A percentile compares a stretch with the other conserved stretches of the same genome.
Evolutionary conservation across 2,329 filamentous ascomycete genomes (phyloP).

Genomic region (Coniochaeta sp.): DNA sequence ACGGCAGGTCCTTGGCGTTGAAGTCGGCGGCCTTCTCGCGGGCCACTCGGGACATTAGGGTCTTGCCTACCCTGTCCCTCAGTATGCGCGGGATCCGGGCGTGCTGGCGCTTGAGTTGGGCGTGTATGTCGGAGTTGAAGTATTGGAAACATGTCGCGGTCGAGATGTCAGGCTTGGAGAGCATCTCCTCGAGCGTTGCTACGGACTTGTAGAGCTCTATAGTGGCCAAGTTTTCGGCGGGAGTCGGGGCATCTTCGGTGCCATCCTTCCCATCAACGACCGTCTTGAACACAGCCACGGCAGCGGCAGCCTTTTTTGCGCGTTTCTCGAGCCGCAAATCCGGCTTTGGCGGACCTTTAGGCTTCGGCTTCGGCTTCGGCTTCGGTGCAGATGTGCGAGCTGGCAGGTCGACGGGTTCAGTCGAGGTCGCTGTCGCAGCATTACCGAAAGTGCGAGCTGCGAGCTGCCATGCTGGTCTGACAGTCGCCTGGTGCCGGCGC

Average conservation of each 20-base stretch:
- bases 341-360: background rate
- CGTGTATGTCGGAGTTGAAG: constrained; percentile 23
- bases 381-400: background rate
- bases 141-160: constrained; percentile 20
- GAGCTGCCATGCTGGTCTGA: constrained; percentile 1
- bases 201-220: constrained; percentile 19
- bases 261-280: constrained; percentile 8
- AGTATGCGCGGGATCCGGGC: constrained; percentile 22
- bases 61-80: constrained; percentile 15
- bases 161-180: constrained; percentile 11
- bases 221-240: constrained; percentile 2
- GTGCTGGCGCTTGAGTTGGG: constrained; percentile 16
- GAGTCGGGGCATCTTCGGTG: background rate
- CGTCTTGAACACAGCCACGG: constrained; percentile 13
- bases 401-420: background rate
- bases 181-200: constrained; percentile 19
- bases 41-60: constrained; percentile 22
- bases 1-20: constrained; percentile 21
- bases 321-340: background rate
- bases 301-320: constrained; percentile 4
- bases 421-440: background rate
- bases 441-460: background rate
- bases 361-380: background rate
- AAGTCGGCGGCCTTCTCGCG: constrained; percentile 24
- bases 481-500: background rate